These are phyloP conservation scores for Endothia cerciana DNA, from an alignment of 2,329 filamentous ascomycete genomes.

Conservation along the genomic window DNA sequence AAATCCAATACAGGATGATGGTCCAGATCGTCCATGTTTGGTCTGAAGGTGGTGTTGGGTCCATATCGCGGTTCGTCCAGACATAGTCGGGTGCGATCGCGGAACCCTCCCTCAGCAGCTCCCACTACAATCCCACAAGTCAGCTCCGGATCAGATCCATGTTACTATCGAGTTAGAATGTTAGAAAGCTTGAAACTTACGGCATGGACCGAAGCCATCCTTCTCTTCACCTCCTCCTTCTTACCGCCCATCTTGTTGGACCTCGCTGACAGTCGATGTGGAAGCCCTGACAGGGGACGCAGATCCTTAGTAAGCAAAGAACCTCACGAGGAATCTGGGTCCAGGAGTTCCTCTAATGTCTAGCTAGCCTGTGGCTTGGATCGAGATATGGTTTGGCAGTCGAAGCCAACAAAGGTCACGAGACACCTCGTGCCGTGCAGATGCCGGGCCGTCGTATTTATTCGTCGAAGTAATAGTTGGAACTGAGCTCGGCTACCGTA, in stretches of 20 bases:
- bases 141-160: not conserved
- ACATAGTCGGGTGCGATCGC: constrained; percentile 20
- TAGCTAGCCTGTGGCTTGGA: no score
- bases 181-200: not conserved
- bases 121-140: constrained; percentile 6
- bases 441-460: no score
- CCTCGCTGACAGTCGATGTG: not conserved
- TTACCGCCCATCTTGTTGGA: constrained; percentile 2
- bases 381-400: not conserved
- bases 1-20: constrained; percentile 43
- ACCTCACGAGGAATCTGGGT: not conserved
- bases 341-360: no score
- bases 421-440: not conserved
- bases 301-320: not conserved
- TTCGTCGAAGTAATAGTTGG: no score
- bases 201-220: constrained; percentile 36
- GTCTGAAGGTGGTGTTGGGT: constrained; percentile 42
- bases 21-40: constrained; percentile 44
- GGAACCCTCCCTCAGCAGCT: constrained; percentile 19
- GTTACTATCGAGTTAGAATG: not conserved
- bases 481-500: not conserved
- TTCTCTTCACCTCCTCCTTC: constrained; percentile 15
- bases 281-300: not conserved
- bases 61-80: constrained; percentile 38
- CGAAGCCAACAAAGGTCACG: not conserved